Evolutionary conservation across 2,329 filamentous ascomycete species (phyloP).

Genomic region (Passalora sequoiae): DNA sequence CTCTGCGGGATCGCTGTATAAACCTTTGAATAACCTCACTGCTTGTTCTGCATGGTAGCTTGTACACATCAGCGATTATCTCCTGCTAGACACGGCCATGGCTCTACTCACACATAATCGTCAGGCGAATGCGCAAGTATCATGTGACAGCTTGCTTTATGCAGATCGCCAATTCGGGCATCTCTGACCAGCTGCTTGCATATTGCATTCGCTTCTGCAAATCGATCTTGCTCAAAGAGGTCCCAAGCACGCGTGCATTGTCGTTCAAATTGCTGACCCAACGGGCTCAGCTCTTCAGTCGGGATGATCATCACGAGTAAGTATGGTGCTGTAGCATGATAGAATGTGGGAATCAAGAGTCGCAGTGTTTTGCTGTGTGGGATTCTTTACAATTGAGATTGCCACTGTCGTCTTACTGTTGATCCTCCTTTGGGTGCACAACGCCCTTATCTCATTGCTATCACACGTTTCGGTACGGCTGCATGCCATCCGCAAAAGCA

Average conservation of each 20-base stretch:
- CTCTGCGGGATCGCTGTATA: constrained; percentile 11
- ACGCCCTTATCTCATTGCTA: background rate
- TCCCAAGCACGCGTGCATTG: constrained; percentile 14
- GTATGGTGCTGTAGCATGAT: background rate
- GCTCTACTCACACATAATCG: constrained; percentile 13
- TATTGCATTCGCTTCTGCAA: constrained; percentile 14
- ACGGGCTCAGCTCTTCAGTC: constrained; percentile 12
- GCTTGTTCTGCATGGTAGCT: constrained; percentile 15
- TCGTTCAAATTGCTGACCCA: constrained; percentile 15
- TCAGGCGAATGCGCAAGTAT: constrained; percentile 15
- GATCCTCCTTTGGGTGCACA: background rate
- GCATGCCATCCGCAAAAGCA: background rate
- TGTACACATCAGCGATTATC: background rate
- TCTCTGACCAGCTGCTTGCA: constrained; percentile 9
- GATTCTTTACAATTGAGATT: background rate
- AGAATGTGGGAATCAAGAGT: background rate
- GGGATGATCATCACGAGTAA: constrained; percentile 9
- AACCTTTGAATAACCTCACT: constrained; percentile 6
- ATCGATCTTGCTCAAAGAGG: constrained; percentile 11
- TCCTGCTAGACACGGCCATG: background rate
- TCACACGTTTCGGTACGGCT: background rate
- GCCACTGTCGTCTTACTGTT: background rate
- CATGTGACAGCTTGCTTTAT: constrained; percentile 15
- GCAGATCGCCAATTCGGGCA: constrained; percentile 11
- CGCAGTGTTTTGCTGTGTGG: background rate